Base-by-base conservation (phyloP, 768 basidiomycete species). In the Candolleomyces aberdarensis region DNA sequence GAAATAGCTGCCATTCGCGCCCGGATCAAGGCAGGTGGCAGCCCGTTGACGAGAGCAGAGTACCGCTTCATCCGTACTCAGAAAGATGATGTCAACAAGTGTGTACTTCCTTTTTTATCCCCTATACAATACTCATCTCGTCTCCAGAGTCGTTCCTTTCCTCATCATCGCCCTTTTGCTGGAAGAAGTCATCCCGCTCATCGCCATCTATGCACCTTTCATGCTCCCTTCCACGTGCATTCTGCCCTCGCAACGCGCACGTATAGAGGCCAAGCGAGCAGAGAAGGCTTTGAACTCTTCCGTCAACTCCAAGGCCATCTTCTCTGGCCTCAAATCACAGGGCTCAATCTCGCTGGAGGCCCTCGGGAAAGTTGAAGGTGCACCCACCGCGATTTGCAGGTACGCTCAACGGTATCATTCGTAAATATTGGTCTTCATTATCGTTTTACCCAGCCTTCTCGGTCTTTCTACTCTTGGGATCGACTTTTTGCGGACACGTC, bases 171-270 rank as follows among this genome's bases (percentile, higher is more conserved):
- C 92, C 31, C 70, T 91, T 29, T 70, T 94, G 14, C 76, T 92
- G 0, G 93, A 95, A 71, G 93, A 95, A 72, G 70, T 89, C 39
- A 83, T 95, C 58, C 93, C 93, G 14, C 80, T 95, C 63, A 83
- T 94, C 63, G 91, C 91, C 29, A 83, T 95, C 62, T 94, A 91
- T 67, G 86, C 84, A n/a, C 93, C 93, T 1, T 84, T 83, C 69
- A 81, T 92, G 76, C 84, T 95, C 29, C 93, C 93, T 0, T 94
- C 92, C 3, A 94, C 93, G 0, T 94, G 92, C 69, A 80, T 94
- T 58, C 82, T 95, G 5, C 90, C 93, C 1, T 86, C 89, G 13
- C 93, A 95, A 74, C 85, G 81, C 41, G 78, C 69, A 70, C 88
- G 76, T 75, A 94, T 75, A 78, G 88, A 75, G 69, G 78, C 70